Conservation (phyloP, 331 rosid genomes). For the Saraca asoca region DNA sequence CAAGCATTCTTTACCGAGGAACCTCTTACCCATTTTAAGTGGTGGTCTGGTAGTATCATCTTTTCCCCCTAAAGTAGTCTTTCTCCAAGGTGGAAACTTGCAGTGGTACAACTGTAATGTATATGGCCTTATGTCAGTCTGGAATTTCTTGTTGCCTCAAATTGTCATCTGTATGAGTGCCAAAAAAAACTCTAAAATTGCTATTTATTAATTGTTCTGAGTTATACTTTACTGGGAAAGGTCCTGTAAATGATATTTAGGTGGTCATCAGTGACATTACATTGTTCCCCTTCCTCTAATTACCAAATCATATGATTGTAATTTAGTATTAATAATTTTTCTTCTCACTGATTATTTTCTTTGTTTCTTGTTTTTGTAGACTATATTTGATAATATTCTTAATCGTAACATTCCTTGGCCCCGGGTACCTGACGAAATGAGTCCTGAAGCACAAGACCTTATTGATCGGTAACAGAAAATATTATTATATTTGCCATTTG, state of each 20-base stretch:
- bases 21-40: not conserved
- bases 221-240: not conserved
- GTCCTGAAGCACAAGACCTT: slow-evolving; percentile 82
- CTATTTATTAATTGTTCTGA: not conserved
- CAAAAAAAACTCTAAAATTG: not conserved
- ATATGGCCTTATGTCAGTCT: not conserved
- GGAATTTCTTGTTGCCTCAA: not conserved
- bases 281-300: no score
- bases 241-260: not conserved
- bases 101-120: not conserved
- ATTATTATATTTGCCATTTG: not conserved
- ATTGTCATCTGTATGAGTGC: no score
- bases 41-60: not conserved
- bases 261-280: not conserved
- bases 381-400: slow-evolving; percentile 93
- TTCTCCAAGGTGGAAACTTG: not conserved
- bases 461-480: slow-evolving; percentile 72
- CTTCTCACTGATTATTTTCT: not conserved
- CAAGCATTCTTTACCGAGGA: not conserved
- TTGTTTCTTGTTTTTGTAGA: slow-evolving; percentile 49
- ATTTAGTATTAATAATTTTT: not conserved
- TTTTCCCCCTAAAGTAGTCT: not conserved
- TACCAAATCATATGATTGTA: no score
- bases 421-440: slow-evolving; percentile 78
- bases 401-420: slow-evolving; percentile 98